phyloP scores from a whole-genome alignment of 176 grass and related monocot species.

The Ensete ventricosum region DNA sequence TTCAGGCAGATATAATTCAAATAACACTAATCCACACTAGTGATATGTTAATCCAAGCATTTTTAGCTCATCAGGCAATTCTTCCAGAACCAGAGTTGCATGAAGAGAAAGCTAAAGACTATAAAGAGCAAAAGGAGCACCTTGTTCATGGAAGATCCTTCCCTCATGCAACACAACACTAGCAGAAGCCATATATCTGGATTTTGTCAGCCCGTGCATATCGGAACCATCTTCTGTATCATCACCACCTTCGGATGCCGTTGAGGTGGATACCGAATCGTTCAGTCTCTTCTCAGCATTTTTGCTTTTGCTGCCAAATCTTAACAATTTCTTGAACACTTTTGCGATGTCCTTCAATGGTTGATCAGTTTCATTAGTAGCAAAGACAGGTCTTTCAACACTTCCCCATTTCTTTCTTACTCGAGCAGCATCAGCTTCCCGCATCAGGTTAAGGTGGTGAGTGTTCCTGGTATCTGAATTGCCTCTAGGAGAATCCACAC shows the following conservation, averaged over 20 bases:
- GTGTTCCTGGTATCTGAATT: background rate
- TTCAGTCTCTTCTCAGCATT: background rate
- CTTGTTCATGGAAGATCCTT: conserved; percentile 13
- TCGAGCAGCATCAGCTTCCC: conserved; percentile 6
- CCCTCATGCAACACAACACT: background rate
- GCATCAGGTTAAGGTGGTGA: background rate
- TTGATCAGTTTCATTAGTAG: conserved; percentile 14
- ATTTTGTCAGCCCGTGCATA: background rate
- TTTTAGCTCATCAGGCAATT: background rate
- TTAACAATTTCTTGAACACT: conserved; percentile 47
- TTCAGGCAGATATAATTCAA: no score
- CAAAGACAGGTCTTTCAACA: conserved; percentile 24
- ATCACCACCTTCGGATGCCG: background rate
- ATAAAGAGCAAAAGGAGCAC: background rate
- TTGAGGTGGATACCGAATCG: background rate
- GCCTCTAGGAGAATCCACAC: no score
- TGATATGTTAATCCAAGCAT: background rate
- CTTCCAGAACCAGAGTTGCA: background rate
- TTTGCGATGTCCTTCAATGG: conserved; percentile 36
- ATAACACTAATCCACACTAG: no score
- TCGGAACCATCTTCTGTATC: conserved; percentile 17
- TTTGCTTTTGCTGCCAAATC: conserved; percentile 39
- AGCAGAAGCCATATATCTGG: background rate
- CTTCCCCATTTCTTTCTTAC: conserved; percentile 33
- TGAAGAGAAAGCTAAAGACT: background rate